A percentile compares a stretch with the other conserved stretches of the same genome.
Conservation (phyloP, 106 monocot genomes). For the Dioscorea alata region DNA sequence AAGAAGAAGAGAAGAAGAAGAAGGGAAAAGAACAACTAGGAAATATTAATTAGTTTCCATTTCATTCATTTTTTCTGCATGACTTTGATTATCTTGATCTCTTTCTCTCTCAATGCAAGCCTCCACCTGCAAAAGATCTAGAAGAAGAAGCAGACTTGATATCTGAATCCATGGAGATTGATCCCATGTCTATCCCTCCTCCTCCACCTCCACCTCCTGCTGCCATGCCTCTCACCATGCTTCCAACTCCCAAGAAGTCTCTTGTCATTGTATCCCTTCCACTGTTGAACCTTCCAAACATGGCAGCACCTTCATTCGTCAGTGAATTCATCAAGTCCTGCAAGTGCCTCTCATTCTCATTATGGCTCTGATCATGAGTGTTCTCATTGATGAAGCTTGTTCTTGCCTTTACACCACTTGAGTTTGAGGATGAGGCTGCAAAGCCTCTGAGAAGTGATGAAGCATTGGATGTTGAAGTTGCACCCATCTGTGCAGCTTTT, state of each 20-base stretch:
- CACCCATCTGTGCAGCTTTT: constrained; percentile 79
- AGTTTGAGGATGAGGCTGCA: background rate
- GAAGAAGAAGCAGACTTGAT: constrained; percentile 36
- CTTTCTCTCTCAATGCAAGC: constrained; percentile 18
- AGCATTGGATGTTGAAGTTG: constrained; percentile 25
- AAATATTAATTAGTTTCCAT: too few relatives aligned
- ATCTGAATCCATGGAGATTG: constrained; percentile 29
- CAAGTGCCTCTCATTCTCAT: constrained; percentile 17
- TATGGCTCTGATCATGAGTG: too few relatives aligned
- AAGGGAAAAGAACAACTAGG: background rate
- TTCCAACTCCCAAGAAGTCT: too few relatives aligned
- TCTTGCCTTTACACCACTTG: background rate
- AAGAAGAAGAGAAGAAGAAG: constrained; percentile 1
- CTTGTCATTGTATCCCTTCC: too few relatives aligned
- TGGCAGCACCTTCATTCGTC: constrained; percentile 3
- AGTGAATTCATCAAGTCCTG: constrained; percentile 38
- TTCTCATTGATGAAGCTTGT: too few relatives aligned
- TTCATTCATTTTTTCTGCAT: too few relatives aligned
- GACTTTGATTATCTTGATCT: too few relatives aligned
- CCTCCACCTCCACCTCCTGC: constrained; percentile 29
- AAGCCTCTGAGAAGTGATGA: constrained; percentile 31
- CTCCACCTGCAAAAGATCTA: constrained; percentile 43
- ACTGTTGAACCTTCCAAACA: too few relatives aligned
- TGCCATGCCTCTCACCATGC: too few relatives aligned
- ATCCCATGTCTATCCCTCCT: constrained; percentile 33